These are phyloP conservation scores for Prunus yedoensis DNA, from an alignment of 331 rosid genomes.

Conservation along the genomic window DNA sequence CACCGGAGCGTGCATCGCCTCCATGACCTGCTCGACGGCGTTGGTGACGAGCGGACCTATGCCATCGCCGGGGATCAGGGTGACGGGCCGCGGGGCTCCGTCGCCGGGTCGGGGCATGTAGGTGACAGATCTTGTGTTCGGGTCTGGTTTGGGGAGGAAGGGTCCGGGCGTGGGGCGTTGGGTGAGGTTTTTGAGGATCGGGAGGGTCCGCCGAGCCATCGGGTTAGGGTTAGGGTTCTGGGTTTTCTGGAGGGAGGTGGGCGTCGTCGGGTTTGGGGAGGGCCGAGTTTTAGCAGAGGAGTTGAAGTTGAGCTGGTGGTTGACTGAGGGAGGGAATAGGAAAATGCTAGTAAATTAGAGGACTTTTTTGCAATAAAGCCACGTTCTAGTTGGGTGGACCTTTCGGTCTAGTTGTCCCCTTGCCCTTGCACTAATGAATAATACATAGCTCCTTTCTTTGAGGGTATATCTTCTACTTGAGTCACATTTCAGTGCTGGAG, in stretches of 20 bases:
- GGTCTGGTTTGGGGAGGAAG: constrained; percentile 22
- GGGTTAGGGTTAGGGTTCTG: neutral
- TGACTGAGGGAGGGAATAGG: neutral
- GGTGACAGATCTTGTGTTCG: constrained; percentile 27
- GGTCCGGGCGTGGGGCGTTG: constrained; percentile 8
- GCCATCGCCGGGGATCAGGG: constrained; percentile 88
- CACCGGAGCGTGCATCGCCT: constrained; percentile 89
- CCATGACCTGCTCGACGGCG: constrained; percentile 91
- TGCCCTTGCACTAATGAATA: neutral
- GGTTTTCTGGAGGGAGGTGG: neutral
- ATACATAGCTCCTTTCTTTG: neutral
- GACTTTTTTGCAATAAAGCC: constrained; percentile 6
- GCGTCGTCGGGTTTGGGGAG: constrained; percentile 4
- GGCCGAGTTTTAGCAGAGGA: neutral
- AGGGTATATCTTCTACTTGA: neutral
- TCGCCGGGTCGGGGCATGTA: constrained; percentile 41
- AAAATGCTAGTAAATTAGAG: neutral
- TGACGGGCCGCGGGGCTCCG: constrained; percentile 71
- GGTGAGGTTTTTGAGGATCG: constrained; percentile 32
- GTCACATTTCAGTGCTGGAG: constrained; percentile 86
- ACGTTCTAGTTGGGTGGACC: neutral
- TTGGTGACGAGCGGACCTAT: constrained; percentile 81
- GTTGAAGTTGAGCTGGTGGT: constrained; percentile 13
- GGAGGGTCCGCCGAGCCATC: constrained; percentile 50
- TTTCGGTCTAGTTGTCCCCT: too few species aligned